Percentiles rank a stretch among this genome's conserved stretches.
phyloP scores from a whole-genome alignment of 1,139 yeast genomes.

The Kurtzmaniella quercitrusa region DNA sequence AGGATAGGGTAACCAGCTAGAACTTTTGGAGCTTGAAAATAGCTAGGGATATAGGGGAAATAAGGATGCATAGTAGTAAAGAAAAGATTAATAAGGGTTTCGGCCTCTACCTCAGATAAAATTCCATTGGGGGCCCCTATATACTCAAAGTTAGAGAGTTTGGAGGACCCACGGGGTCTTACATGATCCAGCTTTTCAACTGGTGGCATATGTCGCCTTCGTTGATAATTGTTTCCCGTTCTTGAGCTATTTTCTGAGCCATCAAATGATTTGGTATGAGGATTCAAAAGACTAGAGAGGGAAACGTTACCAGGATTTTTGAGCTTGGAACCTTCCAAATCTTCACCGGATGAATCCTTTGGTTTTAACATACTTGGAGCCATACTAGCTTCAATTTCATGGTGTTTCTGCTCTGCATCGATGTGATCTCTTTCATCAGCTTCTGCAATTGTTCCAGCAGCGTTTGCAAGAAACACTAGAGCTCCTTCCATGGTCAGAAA shows the following conservation, averaged over 20 bases:
- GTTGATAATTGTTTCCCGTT: background rate
- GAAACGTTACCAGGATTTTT: background rate
- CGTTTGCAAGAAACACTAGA: slow-evolving; percentile 65
- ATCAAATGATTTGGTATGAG: background rate
- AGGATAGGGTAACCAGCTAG: slow-evolving; percentile 78
- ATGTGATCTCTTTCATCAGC: slow-evolving; percentile 65
- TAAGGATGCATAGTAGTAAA: slow-evolving; percentile 83
- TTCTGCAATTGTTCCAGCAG: slow-evolving; percentile 69
- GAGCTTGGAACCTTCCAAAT: background rate
- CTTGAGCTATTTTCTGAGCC: background rate
- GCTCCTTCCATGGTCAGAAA: slow-evolving; percentile 61
- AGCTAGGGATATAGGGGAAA: slow-evolving; percentile 80
- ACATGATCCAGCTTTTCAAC: slow-evolving; percentile 44
- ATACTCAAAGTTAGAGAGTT: slow-evolving; percentile 58
- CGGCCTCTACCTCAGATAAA: slow-evolving; percentile 65
- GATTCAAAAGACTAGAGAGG: slow-evolving; percentile 1
- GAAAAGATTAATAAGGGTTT: slow-evolving; percentile 56
- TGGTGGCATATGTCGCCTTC: slow-evolving; percentile 22
- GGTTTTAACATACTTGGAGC: background rate
- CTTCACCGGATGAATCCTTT: too few species aligned
- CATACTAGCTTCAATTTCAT: slow-evolving; percentile 32
- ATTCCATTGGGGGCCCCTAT: slow-evolving; percentile 58
- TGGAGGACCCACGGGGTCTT: slow-evolving; percentile 51
- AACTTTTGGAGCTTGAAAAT: slow-evolving; percentile 60
- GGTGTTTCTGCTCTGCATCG: slow-evolving; percentile 57